Evolutionary conservation across 2,329 filamentous ascomycete genomes (phyloP).

Genomic region (Colletotrichum sp.): DNA sequence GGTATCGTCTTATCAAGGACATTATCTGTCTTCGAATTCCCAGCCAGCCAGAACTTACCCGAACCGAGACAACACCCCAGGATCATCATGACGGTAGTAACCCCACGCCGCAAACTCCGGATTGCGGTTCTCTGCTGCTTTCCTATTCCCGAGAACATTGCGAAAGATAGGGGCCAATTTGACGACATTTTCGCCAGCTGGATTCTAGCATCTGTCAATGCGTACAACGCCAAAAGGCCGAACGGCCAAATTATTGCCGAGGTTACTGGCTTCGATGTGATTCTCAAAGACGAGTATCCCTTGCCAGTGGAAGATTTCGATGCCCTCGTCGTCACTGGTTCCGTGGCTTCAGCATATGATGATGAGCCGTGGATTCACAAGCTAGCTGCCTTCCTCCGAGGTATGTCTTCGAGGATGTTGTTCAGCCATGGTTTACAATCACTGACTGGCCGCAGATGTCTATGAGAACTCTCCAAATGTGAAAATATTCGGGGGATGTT

Average conservation of each 20-base stretch:
- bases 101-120: neutral
- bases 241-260: slow-evolving; percentile 13
- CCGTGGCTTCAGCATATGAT: slow-evolving; percentile 36
- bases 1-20: neutral
- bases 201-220: neutral
- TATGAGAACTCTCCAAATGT: slow-evolving; percentile 32
- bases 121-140: neutral
- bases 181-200: neutral
- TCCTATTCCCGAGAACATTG: neutral
- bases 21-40: neutral
- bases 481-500: slow-evolving; percentile 48
- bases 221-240: neutral
- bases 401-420: neutral
- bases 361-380: slow-evolving; percentile 25
- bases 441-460: slow-evolving; percentile 7
- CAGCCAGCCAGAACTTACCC: neutral
- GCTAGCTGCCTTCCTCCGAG: slow-evolving; percentile 24
- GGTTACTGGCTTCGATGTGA: slow-evolving; percentile 38
- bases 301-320: slow-evolving; percentile 31
- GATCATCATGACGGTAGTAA: neutral
- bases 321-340: slow-evolving; percentile 43
- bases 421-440: too few species aligned
- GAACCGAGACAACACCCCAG: neutral
- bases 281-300: slow-evolving; percentile 37
- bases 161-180: neutral